Conservation (phyloP, 2,329 filamentous ascomycete species). For the Exserohilum rostratum region DNA sequence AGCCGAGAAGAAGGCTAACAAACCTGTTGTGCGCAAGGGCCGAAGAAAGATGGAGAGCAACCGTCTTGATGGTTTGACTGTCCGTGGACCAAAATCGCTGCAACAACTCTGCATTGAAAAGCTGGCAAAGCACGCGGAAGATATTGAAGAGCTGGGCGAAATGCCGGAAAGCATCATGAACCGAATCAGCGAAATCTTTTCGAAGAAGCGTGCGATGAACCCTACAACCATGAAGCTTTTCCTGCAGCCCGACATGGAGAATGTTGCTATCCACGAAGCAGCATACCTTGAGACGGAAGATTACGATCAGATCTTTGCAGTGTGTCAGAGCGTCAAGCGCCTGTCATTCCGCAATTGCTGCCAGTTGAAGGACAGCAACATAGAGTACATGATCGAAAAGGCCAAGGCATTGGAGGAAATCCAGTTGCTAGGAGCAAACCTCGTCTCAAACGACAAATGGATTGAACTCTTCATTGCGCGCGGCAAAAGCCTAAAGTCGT, state of each 20-base stretch:
- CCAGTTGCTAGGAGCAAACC: conserved; percentile 82
- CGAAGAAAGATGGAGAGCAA: conserved; percentile 82
- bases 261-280: conserved; percentile 66
- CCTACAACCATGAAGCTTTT: conserved; percentile 57
- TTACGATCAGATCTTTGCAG: conserved; percentile 79
- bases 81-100: conserved; percentile 71
- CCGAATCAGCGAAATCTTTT: conserved; percentile 67
- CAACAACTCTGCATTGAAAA: conserved; percentile 69
- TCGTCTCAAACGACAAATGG: conserved; percentile 80
- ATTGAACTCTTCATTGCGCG: conserved; percentile 68
- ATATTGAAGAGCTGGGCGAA: conserved; percentile 69
- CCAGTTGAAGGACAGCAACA: conserved; percentile 84
- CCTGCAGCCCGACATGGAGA: conserved; percentile 59
- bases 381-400: conserved; percentile 80
- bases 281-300: conserved; percentile 74
- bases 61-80: conserved; percentile 75
- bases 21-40: conserved; percentile 63
- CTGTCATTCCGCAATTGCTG: conserved; percentile 84
- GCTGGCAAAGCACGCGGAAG: conserved; percentile 66
- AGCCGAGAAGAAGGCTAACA: conserved; percentile 62
- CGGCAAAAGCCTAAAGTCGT: conserved; percentile 67
- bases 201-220: conserved; percentile 65
- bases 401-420: conserved; percentile 72
- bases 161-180: conserved; percentile 63
- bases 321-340: conserved; percentile 69